A percentile compares a stretch with the other conserved stretches of the same genome.
Conservation (phyloP, 2,329 filamentous ascomycete genomes). For the Alternaria arborescens region DNA sequence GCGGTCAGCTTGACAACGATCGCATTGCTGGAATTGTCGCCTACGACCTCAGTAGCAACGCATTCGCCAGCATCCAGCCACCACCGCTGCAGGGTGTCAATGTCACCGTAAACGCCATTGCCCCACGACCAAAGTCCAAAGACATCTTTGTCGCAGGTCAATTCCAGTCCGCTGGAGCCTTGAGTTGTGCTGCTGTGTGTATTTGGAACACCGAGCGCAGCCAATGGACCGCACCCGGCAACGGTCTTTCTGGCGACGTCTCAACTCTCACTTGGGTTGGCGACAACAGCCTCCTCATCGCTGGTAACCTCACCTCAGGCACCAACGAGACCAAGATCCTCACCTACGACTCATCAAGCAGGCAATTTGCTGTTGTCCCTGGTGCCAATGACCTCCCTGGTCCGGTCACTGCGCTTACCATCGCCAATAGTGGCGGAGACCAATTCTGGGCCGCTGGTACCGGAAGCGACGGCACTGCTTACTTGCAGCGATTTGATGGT, state of each 20-base stretch:
- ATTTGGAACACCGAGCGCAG: conserved; percentile 73
- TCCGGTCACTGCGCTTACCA: conserved; percentile 77
- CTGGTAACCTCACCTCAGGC: conserved; percentile 76
- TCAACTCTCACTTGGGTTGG: conserved; percentile 79
- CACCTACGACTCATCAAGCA: conserved; percentile 73
- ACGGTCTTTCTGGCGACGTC: conserved; percentile 74
- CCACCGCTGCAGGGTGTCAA: conserved; percentile 75
- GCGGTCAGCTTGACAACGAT: conserved; percentile 71
- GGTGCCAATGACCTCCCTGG: conserved; percentile 76
- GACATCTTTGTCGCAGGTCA: conserved; percentile 87
- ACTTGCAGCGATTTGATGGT: conserved; percentile 84
- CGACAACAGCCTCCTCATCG: conserved; percentile 75
- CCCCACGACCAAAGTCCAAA: conserved; percentile 71
- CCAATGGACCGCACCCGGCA: conserved; percentile 84
- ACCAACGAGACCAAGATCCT: conserved; percentile 73
- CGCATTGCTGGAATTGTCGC: conserved; percentile 77
- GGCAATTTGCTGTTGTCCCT: conserved; percentile 71
- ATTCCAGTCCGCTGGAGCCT: conserved; percentile 82
- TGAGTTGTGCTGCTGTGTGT: conserved; percentile 85
- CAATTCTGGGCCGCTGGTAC: conserved; percentile 86
- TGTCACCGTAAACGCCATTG: conserved; percentile 79
- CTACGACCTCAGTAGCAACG: conserved; percentile 75
- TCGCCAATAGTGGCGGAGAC: conserved; percentile 74
- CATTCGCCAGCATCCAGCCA: conserved; percentile 73
- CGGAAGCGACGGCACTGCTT: conserved; percentile 72